These are phyloP conservation scores for Malassezia caprae DNA, from an alignment of 1,284 basidiomycete species.

Conservation along the genomic window DNA sequence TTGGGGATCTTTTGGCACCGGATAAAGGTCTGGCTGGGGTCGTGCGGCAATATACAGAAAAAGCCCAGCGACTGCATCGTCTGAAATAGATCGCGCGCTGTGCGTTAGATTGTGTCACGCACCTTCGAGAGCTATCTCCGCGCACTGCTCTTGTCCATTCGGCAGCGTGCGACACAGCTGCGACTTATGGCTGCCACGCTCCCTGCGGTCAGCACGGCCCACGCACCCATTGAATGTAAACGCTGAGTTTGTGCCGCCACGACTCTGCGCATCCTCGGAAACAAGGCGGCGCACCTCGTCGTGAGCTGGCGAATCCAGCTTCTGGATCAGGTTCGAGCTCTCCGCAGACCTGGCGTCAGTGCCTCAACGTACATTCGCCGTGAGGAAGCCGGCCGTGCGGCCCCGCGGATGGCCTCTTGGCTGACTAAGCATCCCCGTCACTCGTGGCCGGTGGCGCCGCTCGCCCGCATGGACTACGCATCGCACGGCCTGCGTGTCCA, in stretches of 20 bases:
- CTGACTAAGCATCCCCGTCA: not conserved
- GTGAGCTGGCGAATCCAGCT: slow-evolving; percentile 13
- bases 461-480: not conserved
- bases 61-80: slow-evolving; percentile 18
- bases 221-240: slow-evolving; percentile 17
- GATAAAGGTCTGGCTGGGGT: slow-evolving; percentile 17
- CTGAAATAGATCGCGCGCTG: slow-evolving; percentile 15
- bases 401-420: not conserved
- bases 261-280: slow-evolving; percentile 10
- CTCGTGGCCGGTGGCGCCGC: not conserved
- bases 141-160: slow-evolving; percentile 14
- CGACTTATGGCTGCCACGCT: slow-evolving; percentile 6
- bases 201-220: not conserved
- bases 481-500: slow-evolving; percentile 55
- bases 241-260: not conserved
- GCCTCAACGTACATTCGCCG: slow-evolving; percentile 6
- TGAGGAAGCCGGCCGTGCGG: not conserved
- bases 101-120: not conserved
- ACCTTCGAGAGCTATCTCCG: slow-evolving; percentile 9
- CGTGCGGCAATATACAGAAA: slow-evolving; percentile 18
- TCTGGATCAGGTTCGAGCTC: slow-evolving; percentile 13
- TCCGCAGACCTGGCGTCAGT: slow-evolving; percentile 13
- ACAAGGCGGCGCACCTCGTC: slow-evolving; percentile 16
- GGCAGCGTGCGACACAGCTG: slow-evolving; percentile 16
- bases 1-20: slow-evolving; percentile 15